Evolutionary conservation across 441 rosid genomes (phyloP).

Genomic region (Adansonia rubrostipa): DNA sequence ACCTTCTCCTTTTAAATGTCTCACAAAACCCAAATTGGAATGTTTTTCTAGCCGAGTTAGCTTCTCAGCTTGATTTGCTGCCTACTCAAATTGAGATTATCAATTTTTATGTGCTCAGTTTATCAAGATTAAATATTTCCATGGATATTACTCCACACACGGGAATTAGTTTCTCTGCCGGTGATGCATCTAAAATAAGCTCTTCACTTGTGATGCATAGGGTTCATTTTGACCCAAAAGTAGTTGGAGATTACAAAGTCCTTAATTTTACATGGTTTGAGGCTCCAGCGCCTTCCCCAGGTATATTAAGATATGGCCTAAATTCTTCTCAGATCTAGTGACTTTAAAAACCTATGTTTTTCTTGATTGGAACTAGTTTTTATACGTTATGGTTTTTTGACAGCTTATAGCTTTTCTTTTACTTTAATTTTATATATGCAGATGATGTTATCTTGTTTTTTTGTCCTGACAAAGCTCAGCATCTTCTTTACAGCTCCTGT

Average conservation of each 20-base stretch:
- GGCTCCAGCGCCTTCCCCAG: constrained; percentile 75
- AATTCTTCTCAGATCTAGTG: neutral
- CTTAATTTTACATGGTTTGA: constrained; percentile 89
- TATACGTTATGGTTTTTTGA: constrained; percentile 19
- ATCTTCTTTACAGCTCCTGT: constrained; percentile 69
- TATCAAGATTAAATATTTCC: constrained; percentile 82
- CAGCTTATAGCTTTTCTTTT: neutral
- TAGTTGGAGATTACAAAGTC: constrained; percentile 84
- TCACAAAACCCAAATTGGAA: constrained; percentile 80
- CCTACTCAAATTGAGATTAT: constrained; percentile 80
- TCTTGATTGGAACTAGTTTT: constrained; percentile 12
- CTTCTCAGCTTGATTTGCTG: constrained; percentile 75
- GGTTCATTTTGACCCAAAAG: constrained; percentile 62
- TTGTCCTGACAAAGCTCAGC: constrained; percentile 34
- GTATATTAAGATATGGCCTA: constrained; percentile 41
- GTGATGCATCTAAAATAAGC: constrained; percentile 73
- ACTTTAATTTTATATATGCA: neutral
- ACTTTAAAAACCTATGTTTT: constrained; percentile 2
- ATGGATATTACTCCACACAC: constrained; percentile 90
- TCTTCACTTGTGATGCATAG: constrained; percentile 70
- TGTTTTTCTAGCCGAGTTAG: constrained; percentile 66
- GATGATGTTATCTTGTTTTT: constrained; percentile 22
- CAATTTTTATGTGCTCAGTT: constrained; percentile 70
- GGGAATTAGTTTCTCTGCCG: constrained; percentile 77
- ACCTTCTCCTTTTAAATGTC: constrained; percentile 85